These are phyloP conservation scores for Venturiaceae sp. DNA, from an alignment of 2,329 filamentous ascomycete species.

Conservation along the genomic window DNA sequence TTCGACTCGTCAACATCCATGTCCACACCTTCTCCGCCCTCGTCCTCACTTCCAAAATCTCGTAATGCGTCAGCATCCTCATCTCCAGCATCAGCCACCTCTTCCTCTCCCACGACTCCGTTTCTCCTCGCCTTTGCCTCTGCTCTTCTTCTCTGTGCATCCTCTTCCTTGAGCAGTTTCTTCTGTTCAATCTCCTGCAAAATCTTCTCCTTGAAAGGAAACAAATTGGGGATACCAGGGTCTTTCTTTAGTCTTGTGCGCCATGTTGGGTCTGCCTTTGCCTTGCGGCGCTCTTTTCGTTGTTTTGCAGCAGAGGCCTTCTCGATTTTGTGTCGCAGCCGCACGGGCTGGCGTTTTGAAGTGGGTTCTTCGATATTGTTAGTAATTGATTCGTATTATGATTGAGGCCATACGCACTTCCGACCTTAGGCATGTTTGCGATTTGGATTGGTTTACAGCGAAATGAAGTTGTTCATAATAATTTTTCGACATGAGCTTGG, in stretches of 20 bases:
- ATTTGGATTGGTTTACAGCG: conserved; percentile 12
- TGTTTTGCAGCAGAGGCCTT: conserved; percentile 88
- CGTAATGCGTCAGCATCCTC: conserved; percentile 22
- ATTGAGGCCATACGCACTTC: conserved; percentile 22
- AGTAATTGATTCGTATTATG: neutral
- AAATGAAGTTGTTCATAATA: conserved; percentile 2
- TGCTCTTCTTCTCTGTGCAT: conserved; percentile 60
- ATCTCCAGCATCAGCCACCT: conserved; percentile 38
- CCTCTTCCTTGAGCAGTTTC: conserved; percentile 70
- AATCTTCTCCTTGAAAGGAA: conserved; percentile 95
- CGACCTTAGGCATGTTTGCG: conserved; percentile 26
- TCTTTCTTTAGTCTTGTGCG: conserved; percentile 93
- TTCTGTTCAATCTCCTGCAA: conserved; percentile 91
- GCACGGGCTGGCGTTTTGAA: conserved; percentile 85
- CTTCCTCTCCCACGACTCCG: conserved; percentile 27
- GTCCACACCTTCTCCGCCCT: conserved; percentile 33
- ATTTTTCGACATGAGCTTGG: conserved; percentile 8
- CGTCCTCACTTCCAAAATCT: conserved; percentile 16
- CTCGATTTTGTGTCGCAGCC: conserved; percentile 90
- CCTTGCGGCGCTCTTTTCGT: conserved; percentile 76
- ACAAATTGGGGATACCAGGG: conserved; percentile 92
- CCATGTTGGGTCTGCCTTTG: conserved; percentile 98
- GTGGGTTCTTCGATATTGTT: conserved; percentile 60
- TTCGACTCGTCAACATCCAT: conserved; percentile 54
- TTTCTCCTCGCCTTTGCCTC: conserved; percentile 44